Evolutionary conservation across 768 basidiomycete genomes (phyloP).

Genomic region (Podaxis mareebaensis): DNA sequence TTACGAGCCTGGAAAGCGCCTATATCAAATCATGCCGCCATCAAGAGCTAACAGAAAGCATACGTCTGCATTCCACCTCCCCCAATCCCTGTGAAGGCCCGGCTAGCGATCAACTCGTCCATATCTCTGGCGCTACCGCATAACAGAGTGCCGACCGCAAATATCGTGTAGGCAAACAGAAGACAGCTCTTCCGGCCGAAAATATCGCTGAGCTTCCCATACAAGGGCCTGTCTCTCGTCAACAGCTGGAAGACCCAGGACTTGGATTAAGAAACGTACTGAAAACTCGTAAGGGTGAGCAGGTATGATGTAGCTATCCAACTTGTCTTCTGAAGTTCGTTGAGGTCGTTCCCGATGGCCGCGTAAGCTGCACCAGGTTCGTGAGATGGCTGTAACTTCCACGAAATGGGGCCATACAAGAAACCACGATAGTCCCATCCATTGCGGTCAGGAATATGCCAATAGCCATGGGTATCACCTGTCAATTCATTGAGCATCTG

Average conservation of each 20-base stretch:
- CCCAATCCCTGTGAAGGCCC: slow-evolving; percentile 60
- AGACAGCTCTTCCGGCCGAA: slow-evolving; percentile 63
- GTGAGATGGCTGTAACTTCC: not conserved
- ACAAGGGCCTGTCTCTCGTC: slow-evolving; percentile 46
- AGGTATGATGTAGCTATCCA: slow-evolving; percentile 70
- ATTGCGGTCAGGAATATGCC: slow-evolving; percentile 20
- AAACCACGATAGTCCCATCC: slow-evolving; percentile 22
- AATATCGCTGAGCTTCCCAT: slow-evolving; percentile 66
- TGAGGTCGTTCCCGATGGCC: slow-evolving; percentile 57
- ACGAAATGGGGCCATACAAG: slow-evolving; percentile 14
- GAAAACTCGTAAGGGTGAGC: slow-evolving; percentile 59
- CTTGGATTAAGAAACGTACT: slow-evolving; percentile 34
- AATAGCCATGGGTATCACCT: slow-evolving; percentile 18
- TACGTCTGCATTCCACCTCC: slow-evolving; percentile 67
- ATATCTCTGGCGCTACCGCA: slow-evolving; percentile 57
- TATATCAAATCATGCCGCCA: not conserved
- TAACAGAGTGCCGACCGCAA: slow-evolving; percentile 52
- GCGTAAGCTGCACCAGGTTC: slow-evolving; percentile 40
- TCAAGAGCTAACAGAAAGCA: slow-evolving; percentile 20
- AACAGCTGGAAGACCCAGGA: not conserved
- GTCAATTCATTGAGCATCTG: not conserved
- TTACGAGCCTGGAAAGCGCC: slow-evolving; percentile 43
- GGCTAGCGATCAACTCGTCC: slow-evolving; percentile 51
- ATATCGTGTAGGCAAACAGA: slow-evolving; percentile 53
- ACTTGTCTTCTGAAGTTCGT: slow-evolving; percentile 63